Conservation (phyloP, 1,139 yeast species). For the Zygoascus sp. region DNA sequence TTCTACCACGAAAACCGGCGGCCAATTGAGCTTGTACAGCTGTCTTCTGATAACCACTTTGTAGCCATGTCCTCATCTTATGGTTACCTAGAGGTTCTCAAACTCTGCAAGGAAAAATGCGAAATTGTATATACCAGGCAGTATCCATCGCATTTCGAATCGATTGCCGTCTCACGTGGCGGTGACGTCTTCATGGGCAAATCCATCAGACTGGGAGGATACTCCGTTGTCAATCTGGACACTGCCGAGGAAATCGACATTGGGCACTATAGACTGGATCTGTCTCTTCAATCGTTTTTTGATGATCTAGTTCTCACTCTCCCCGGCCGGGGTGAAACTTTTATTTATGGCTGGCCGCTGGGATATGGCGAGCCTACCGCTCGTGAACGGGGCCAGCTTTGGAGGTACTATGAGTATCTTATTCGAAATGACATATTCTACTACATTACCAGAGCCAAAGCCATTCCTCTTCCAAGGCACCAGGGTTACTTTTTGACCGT, state of each 20-base stretch:
- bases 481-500: slow-evolving; percentile 8
- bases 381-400: slow-evolving; percentile 19
- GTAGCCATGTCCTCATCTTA: slow-evolving; percentile 18
- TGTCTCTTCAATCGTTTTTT: slow-evolving; percentile 23
- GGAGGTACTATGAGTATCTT: slow-evolving; percentile 28
- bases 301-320: slow-evolving; percentile 27
- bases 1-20: slow-evolving; percentile 6
- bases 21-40: slow-evolving; percentile 12
- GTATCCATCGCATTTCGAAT: slow-evolving; percentile 31
- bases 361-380: slow-evolving; percentile 1
- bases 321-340: slow-evolving; percentile 29
- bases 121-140: slow-evolving; percentile 24
- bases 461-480: slow-evolving; percentile 20
- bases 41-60: slow-evolving; percentile 14
- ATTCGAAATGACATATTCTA: slow-evolving; percentile 25
- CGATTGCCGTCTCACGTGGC: slow-evolving; percentile 27
- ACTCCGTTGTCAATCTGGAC: slow-evolving; percentile 27
- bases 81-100: slow-evolving; percentile 19
- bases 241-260: slow-evolving; percentile 30
- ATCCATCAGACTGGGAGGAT: slow-evolving; percentile 31
- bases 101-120: slow-evolving; percentile 13
- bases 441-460: slow-evolving; percentile 27
- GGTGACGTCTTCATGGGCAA: slow-evolving; percentile 30
- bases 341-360: slow-evolving; percentile 25
- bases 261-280: slow-evolving; percentile 33